Percentiles rank a stretch among this genome's conserved stretches.
phyloP scores from a whole-genome alignment of 2,329 filamentous ascomycete species.

The Colletotrichum sp. region DNA sequence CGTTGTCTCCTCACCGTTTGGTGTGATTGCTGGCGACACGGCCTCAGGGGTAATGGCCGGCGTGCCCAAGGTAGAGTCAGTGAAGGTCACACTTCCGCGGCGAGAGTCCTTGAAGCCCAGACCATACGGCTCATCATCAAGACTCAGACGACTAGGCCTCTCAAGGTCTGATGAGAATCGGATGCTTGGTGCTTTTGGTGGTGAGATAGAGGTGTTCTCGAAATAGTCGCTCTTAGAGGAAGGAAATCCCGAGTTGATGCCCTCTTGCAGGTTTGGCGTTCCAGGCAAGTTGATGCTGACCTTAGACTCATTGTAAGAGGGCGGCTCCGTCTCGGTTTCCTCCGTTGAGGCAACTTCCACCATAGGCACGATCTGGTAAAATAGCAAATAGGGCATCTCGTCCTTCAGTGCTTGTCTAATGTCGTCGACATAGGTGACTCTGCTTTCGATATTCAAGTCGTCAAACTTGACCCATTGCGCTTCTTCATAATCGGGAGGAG shows the following conservation, averaged over 20 bases:
- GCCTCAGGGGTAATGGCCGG: constrained; percentile 40
- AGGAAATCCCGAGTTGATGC: constrained; percentile 25
- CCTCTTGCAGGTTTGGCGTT: constrained; percentile 31
- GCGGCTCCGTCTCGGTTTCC: constrained; percentile 54
- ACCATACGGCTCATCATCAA: constrained; percentile 42
- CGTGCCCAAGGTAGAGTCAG: constrained; percentile 46
- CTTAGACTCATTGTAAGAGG: constrained; percentile 62
- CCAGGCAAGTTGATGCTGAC: constrained; percentile 39
- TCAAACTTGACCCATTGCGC: constrained; percentile 92
- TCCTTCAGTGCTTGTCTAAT: constrained; percentile 75
- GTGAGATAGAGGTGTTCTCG: constrained; percentile 39
- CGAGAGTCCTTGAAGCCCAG: constrained; percentile 43
- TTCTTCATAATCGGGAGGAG: constrained; percentile 70
- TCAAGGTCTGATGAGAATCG: constrained; percentile 63
- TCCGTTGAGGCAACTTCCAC: constrained; percentile 67
- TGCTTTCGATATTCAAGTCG: constrained; percentile 72
- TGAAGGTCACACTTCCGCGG: constrained; percentile 56
- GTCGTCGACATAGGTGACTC: constrained; percentile 80
- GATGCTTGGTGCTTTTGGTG: constrained; percentile 50
- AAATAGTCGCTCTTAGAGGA: constrained; percentile 50
- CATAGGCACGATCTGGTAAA: constrained; percentile 93
- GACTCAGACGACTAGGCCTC: constrained; percentile 49
- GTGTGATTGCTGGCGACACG: constrained; percentile 43
- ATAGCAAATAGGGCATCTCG: constrained; percentile 94
- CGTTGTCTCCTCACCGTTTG: constrained; percentile 56